phyloP scores from a whole-genome alignment of 208 protist genomes.

The Trypanosoma brucei region DNA sequence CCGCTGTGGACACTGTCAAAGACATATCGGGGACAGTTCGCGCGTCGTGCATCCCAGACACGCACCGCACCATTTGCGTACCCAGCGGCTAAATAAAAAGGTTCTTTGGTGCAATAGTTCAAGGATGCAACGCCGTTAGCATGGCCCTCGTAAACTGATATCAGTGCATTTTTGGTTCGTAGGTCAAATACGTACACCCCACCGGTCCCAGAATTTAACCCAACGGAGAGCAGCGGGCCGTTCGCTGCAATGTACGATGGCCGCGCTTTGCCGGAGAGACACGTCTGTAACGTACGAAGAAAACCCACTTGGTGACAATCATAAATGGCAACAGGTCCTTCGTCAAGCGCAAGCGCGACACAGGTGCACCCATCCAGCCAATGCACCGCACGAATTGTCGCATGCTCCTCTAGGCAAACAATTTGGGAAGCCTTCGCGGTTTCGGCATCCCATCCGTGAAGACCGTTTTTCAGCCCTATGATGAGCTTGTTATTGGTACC shows the following conservation, averaged over 20 bases:
- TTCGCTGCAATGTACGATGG: slow-evolving; percentile 63
- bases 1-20: slow-evolving; percentile 64
- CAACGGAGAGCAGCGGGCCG: slow-evolving; percentile 63
- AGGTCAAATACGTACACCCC: slow-evolving; percentile 67
- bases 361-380: slow-evolving; percentile 79
- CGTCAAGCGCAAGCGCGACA: slow-evolving; percentile 56
- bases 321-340: slow-evolving; percentile 65
- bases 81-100: slow-evolving; percentile 78
- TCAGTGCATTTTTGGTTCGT: slow-evolving; percentile 58
- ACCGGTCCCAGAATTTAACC: slow-evolving; percentile 33
- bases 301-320: slow-evolving; percentile 59
- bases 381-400: slow-evolving; percentile 47
- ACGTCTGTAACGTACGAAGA: slow-evolving; percentile 54
- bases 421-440: slow-evolving; percentile 47
- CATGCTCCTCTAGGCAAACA: slow-evolving; percentile 48
- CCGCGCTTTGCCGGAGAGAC: slow-evolving; percentile 22
- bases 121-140: slow-evolving; percentile 36
- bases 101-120: slow-evolving; percentile 71
- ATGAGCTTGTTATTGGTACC: slow-evolving; percentile 77
- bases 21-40: slow-evolving; percentile 48
- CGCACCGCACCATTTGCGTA: slow-evolving; percentile 53
- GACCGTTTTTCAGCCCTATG: slow-evolving; percentile 66
- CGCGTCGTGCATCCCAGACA: slow-evolving; percentile 70
- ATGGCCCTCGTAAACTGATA: slow-evolving; percentile 63
- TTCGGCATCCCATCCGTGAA: slow-evolving; percentile 72